Percentiles rank a stretch among this genome's conserved stretches.
These are phyloP conservation scores for Ceratobasidium sp. DNA, from an alignment of 1,284 basidiomycete species.

Conservation along the genomic window DNA sequence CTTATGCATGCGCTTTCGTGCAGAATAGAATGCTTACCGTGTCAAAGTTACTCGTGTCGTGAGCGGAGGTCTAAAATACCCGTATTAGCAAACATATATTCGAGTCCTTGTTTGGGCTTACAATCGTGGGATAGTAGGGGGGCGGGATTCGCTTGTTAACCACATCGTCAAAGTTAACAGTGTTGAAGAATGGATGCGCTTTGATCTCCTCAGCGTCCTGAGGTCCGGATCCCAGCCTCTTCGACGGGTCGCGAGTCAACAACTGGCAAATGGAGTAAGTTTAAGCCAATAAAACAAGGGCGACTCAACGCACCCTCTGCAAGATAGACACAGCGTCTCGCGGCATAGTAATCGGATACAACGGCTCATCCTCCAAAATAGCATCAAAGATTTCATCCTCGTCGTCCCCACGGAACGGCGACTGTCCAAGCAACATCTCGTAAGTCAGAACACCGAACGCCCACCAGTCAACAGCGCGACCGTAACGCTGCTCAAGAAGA, in stretches of 20 bases:
- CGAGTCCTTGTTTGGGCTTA: slow-evolving; percentile 61
- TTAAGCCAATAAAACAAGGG: slow-evolving; percentile 45
- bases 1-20: not conserved
- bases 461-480: slow-evolving; percentile 99
- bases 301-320: slow-evolving; percentile 76
- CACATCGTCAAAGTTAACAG: slow-evolving; percentile 96
- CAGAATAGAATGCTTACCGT: slow-evolving; percentile 43
- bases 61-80: slow-evolving; percentile 56
- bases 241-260: slow-evolving; percentile 91
- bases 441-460: slow-evolving; percentile 99
- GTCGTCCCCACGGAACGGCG: slow-evolving; percentile 98
- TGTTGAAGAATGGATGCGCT: slow-evolving; percentile 97
- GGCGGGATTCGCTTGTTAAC: slow-evolving; percentile 96
- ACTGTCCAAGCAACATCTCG: slow-evolving; percentile 99
- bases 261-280: slow-evolving; percentile 66
- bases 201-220: slow-evolving; percentile 98
- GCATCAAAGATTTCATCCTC: slow-evolving; percentile 99
- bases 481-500: slow-evolving; percentile 97
- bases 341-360: slow-evolving; percentile 99
- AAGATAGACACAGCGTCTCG: slow-evolving; percentile 96
- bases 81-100: not conserved
- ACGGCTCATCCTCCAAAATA: slow-evolving; percentile 96
- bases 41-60: slow-evolving; percentile 63
- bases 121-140: slow-evolving; percentile 97
- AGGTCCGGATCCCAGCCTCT: slow-evolving; percentile 94